A percentile compares a stretch with the other conserved stretches of the same genome.
Conservation (phyloP, 257 asterid genomes). For the Solanum lycopersicoides region DNA sequence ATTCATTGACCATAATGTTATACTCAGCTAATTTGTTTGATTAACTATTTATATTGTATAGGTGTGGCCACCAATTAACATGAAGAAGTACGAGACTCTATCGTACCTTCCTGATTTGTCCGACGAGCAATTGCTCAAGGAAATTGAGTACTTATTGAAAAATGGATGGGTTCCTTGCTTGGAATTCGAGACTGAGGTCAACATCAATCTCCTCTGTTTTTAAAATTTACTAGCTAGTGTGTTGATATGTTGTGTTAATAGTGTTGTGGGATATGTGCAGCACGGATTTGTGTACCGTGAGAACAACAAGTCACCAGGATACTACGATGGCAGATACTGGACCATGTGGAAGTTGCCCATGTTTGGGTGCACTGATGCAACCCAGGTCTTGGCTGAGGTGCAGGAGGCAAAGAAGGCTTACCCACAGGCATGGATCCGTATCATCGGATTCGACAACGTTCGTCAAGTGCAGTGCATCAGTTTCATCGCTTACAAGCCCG, state of each 20-base stretch:
- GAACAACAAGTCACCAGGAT: no score
- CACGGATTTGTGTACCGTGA: no score
- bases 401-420: slow-evolving; percentile 5
- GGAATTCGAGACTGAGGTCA: slow-evolving; percentile 18
- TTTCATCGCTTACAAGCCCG: neutral
- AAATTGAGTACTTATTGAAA: slow-evolving; percentile 36
- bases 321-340: no score
- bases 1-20: neutral
- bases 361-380: neutral
- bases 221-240: neutral
- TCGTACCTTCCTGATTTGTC: slow-evolving; percentile 42
- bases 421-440: slow-evolving; percentile 17
- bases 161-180: slow-evolving; percentile 36
- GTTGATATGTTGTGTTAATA: no score
- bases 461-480: neutral
- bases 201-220: neutral
- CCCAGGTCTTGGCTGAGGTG: slow-evolving; percentile 25
- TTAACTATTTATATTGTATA: neutral
- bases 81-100: slow-evolving; percentile 48
- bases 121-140: slow-evolving; percentile 26
- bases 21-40: neutral
- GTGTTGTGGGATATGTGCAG: no score
- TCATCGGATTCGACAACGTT: slow-evolving; percentile 23
- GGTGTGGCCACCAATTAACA: slow-evolving; percentile 1
- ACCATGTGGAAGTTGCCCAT: no score